Conservation (phyloP, 352 stramenopile species). For the Phytophthora kernoviae region DNA sequence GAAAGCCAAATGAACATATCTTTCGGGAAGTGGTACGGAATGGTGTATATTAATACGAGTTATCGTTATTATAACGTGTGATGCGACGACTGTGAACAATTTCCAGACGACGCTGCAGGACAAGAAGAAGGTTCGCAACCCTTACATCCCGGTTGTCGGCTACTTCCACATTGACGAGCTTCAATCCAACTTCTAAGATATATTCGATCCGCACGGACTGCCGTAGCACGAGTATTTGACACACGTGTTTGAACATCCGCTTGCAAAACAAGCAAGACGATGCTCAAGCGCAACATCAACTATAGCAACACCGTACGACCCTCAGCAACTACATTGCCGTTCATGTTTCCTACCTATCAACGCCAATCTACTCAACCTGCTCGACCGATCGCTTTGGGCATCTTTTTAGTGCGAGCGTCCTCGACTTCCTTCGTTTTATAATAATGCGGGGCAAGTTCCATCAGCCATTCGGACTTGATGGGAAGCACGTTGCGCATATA, state of each 20-base stretch:
- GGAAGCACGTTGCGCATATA: conserved; percentile 98
- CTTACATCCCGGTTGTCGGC: conserved; percentile 86
- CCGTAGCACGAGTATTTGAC: conserved; percentile 67
- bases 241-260: conserved; percentile 69
- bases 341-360: conserved; percentile 12
- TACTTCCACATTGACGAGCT: conserved; percentile 89
- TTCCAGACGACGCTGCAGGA: conserved; percentile 77
- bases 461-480: conserved; percentile 98
- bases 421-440: conserved; percentile 98
- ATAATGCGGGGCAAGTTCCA: conserved; percentile 99
- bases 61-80: too few relatives aligned
- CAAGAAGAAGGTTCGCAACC: conserved; percentile 88
- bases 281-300: conserved; percentile 36
- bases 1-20: too few relatives aligned
- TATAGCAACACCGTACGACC: conserved; percentile 33
- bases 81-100: too few relatives aligned
- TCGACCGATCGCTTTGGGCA: conserved; percentile 89
- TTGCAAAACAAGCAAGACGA: conserved; percentile 65
- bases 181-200: conserved; percentile 66
- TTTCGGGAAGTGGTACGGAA: too few relatives aligned
- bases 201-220: conserved; percentile 76
- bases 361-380: conserved; percentile 29
- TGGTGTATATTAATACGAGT: too few relatives aligned
- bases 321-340: too few relatives aligned
- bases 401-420: conserved; percentile 96